A percentile compares a stretch with the other conserved stretches of the same genome.
Conservation (phyloP, 1,284 basidiomycete genomes). For the Salmacisia buchloeana region DNA sequence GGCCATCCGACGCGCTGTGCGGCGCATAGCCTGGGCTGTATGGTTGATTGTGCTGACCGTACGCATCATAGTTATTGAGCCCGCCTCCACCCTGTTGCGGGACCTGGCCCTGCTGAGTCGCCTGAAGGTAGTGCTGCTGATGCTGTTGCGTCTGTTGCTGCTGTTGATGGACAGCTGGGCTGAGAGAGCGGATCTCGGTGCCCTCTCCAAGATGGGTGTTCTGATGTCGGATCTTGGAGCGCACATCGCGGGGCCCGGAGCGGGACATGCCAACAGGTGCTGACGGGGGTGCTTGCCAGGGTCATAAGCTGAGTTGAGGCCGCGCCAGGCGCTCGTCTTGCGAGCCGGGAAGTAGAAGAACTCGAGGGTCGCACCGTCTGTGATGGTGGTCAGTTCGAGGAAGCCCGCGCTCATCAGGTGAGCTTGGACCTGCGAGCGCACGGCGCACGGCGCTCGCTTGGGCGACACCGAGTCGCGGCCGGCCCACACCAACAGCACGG, state of each 20-base stretch:
- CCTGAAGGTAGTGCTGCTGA: constrained; percentile 9
- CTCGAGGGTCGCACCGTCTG: no score
- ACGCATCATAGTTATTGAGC: background rate
- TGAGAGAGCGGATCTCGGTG: constrained; percentile 25
- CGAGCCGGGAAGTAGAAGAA: background rate
- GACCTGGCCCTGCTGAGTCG: background rate
- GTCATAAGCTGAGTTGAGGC: no score
- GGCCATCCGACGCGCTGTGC: background rate
- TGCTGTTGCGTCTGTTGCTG: constrained; percentile 21
- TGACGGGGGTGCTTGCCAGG: background rate
- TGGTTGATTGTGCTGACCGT: background rate
- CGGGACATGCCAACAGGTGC: background rate
- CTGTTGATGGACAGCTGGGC: constrained; percentile 19
- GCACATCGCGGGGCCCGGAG: constrained; percentile 22
- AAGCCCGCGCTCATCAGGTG: no score
- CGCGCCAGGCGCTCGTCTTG: background rate
- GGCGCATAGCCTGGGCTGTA: background rate
- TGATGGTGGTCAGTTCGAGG: no score
- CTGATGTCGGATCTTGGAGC: constrained; percentile 47
- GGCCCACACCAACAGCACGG: no score
- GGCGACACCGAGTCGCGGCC: no score
- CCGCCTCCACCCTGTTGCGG: constrained; percentile 1
- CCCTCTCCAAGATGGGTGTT: constrained; percentile 40
- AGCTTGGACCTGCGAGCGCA: no score
- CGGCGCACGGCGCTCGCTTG: no score